These are phyloP conservation scores for Colletotrichum sp. DNA, from an alignment of 2,329 filamentous ascomycete species.

Conservation along the genomic window DNA sequence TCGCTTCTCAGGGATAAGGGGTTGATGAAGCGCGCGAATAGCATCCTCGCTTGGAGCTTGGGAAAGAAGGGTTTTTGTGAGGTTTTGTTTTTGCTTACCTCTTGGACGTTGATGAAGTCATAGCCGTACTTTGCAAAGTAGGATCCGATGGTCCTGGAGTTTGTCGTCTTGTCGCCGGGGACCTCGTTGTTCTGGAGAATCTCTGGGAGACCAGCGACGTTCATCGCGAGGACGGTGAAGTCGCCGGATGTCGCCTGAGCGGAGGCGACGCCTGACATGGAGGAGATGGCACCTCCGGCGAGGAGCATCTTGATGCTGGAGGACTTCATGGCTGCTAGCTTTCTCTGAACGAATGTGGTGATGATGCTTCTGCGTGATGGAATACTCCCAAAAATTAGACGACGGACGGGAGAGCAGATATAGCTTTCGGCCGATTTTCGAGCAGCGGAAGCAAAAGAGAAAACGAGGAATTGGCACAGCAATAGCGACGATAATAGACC, in stretches of 20 bases:
- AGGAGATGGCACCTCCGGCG: constrained; percentile 1
- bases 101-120: constrained; percentile 69
- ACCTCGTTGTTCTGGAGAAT: constrained; percentile 65
- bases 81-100: constrained; percentile 39
- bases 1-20: neutral
- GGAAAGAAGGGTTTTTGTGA: neutral
- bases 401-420: neutral
- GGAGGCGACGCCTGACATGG: neutral
- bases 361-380: neutral
- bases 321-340: neutral
- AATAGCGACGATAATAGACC: neutral
- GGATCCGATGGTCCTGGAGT: constrained; percentile 60
- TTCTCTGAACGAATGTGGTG: neutral
- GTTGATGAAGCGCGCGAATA: neutral
- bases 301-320: constrained; percentile 10
- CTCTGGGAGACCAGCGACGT: constrained; percentile 64
- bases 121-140: constrained; percentile 61
- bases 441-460: neutral
- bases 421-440: neutral
- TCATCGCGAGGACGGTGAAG: constrained; percentile 61
- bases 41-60: neutral
- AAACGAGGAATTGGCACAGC: neutral
- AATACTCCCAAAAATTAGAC: neutral
- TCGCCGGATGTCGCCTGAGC: constrained; percentile 29
- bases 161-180: constrained; percentile 64